phyloP scores from a whole-genome alignment of 1,139 yeast genomes.

The Taphrina flavorubra region DNA sequence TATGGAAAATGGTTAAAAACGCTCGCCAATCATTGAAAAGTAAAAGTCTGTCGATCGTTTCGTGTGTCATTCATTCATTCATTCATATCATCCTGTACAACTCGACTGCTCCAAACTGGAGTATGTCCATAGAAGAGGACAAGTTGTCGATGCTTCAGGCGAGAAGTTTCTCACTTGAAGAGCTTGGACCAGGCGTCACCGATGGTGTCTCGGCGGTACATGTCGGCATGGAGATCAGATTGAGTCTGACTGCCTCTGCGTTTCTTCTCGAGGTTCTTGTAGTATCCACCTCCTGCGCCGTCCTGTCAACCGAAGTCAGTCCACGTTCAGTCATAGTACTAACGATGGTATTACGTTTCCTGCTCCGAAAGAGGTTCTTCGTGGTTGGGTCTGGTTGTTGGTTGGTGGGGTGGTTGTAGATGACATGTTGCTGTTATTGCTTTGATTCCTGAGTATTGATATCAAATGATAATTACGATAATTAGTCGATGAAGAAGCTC shows the following conservation, averaged over 20 bases:
- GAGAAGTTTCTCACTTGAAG: conserved; percentile 20
- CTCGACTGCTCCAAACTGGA: too few relatives aligned
- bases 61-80: too few relatives aligned
- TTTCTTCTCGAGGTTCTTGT: conserved; percentile 32
- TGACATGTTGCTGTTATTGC: neutral
- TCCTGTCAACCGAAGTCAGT: conserved; percentile 9
- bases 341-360: conserved; percentile 17
- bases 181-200: conserved; percentile 36
- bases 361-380: conserved; percentile 35
- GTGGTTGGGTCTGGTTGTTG: conserved; percentile 11
- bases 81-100: too few relatives aligned
- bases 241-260: conserved; percentile 36
- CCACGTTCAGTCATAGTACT: neutral
- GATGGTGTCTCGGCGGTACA: conserved; percentile 31
- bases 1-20: too few relatives aligned
- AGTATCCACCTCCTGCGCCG: conserved; percentile 36
- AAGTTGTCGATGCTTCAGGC: too few relatives aligned
- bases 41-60: too few relatives aligned
- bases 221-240: conserved; percentile 25
- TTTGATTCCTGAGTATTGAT: neutral
- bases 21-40: too few relatives aligned
- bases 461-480: too few relatives aligned
- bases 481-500: too few relatives aligned
- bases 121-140: too few relatives aligned
- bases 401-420: conserved; percentile 4